Evolutionary conservation across 768 basidiomycete genomes (phyloP).

Genomic region (Vishniacozyma victoriae): DNA sequence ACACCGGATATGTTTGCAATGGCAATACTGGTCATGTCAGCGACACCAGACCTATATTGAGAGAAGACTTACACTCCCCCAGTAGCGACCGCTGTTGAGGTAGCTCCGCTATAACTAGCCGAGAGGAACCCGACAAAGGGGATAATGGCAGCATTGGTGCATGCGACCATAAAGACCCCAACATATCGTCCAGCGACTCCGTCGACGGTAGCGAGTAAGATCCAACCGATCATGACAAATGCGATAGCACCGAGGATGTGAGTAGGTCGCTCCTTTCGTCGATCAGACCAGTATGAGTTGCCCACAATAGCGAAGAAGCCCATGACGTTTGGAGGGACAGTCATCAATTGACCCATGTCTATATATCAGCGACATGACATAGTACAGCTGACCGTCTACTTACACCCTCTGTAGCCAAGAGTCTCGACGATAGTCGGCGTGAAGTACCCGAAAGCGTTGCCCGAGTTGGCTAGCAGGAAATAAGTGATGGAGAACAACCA

Average conservation of each 20-base stretch:
- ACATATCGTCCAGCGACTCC: constrained; percentile 29
- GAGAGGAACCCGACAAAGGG: constrained; percentile 35
- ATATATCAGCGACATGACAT: constrained; percentile 1
- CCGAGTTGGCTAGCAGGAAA: constrained; percentile 4
- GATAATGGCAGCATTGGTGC: constrained; percentile 40
- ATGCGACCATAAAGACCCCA: constrained; percentile 36
- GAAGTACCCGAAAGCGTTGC: constrained; percentile 21
- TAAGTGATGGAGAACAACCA: constrained; percentile 14
- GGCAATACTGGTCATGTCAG: constrained; percentile 32
- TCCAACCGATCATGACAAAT: constrained; percentile 30
- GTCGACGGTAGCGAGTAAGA: constrained; percentile 29
- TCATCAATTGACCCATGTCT: constrained; percentile 22
- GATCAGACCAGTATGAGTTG: constrained; percentile 35
- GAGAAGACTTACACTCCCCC: constrained; percentile 2
- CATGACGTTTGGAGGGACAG: constrained; percentile 26
- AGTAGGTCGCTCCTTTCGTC: constrained; percentile 18
- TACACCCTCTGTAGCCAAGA: constrained; percentile 32
- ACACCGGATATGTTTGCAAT: constrained; percentile 32
- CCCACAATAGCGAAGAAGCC: constrained; percentile 34
- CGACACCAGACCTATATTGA: constrained; percentile 25
- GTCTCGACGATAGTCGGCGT: constrained; percentile 13
- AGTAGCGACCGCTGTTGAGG: constrained; percentile 36
- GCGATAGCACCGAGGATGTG: constrained; percentile 33
- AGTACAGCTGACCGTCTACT: constrained; percentile 4
- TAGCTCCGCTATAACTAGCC: constrained; percentile 34